Evolutionary conservation across 805 yeast species (phyloP).

Genomic region (Metschnikowia aberdeeniae): DNA sequence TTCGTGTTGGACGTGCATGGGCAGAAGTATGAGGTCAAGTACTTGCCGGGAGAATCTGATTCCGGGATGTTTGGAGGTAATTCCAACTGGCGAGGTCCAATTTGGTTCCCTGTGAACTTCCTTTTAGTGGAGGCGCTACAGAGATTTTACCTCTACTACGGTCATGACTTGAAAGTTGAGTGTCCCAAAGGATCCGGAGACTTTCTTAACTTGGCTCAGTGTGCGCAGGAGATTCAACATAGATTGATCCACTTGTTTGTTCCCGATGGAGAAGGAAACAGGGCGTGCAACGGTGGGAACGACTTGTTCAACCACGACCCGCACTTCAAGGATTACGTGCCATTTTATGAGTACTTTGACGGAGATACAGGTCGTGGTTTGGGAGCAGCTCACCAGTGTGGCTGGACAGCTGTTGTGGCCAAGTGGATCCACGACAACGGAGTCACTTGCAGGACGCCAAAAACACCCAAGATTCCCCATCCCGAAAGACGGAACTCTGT

Average conservation of each 20-base stretch:
- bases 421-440: slow-evolving; percentile 91
- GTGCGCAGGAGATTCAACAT: slow-evolving; percentile 87
- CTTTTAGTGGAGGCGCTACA: slow-evolving; percentile 81
- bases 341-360: slow-evolving; percentile 85
- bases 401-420: slow-evolving; percentile 93
- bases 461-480: slow-evolving; percentile 18
- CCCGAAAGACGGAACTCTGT: slow-evolving; percentile 27
- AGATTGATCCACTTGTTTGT: slow-evolving; percentile 74
- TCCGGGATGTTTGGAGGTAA: slow-evolving; percentile 95
- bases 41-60: slow-evolving; percentile 85
- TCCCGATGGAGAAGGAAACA: slow-evolving; percentile 58
- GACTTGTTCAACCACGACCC: slow-evolving; percentile 54
- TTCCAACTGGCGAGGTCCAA: slow-evolving; percentile 96
- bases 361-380: slow-evolving; percentile 93
- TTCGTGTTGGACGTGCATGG: slow-evolving; percentile 82
- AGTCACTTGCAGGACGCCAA: slow-evolving; percentile 55
- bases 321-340: slow-evolving; percentile 67
- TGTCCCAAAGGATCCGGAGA: slow-evolving; percentile 85
- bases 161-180: slow-evolving; percentile 78
- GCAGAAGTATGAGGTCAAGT: slow-evolving; percentile 60
- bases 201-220: slow-evolving; percentile 72
- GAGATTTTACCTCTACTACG: slow-evolving; percentile 83
- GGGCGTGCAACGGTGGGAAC: slow-evolving; percentile 77
- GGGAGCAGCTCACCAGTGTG: slow-evolving; percentile 93
- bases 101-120: slow-evolving; percentile 93